Evolutionary conservation across 73 alveolate genomes (phyloP).

Genomic region (Paramecium octaurelia): DNA sequence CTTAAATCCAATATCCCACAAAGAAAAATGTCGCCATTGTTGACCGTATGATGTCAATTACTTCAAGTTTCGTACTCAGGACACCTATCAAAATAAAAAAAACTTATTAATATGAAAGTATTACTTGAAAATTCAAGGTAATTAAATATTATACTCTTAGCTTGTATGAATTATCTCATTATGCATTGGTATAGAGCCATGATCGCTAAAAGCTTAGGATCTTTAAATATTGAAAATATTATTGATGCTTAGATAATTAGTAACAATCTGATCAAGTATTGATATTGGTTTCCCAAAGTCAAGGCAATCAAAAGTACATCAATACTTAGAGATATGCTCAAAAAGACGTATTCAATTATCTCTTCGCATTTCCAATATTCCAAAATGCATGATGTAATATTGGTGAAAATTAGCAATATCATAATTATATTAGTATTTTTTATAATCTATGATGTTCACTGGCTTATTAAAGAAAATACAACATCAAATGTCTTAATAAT

Average conservation of each 20-base stretch:
- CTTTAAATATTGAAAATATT: neutral
- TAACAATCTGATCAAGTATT: neutral
- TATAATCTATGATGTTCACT: constrained; percentile 1
- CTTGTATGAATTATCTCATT: neutral
- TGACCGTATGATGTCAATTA: neutral
- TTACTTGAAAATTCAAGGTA: neutral
- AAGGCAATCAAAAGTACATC: neutral
- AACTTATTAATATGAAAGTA: neutral
- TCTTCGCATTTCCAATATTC: neutral
- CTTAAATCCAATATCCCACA: neutral
- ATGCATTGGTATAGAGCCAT: neutral
- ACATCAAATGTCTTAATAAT: neutral
- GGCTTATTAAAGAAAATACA: neutral
- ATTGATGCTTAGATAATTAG: neutral
- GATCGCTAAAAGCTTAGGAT: neutral
- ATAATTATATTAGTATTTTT: neutral
- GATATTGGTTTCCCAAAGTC: neutral
- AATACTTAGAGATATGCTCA: neutral
- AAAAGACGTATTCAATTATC: neutral
- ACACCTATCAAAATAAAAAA: neutral
- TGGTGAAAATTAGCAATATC: neutral
- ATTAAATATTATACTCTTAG: neutral
- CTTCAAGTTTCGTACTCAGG: neutral
- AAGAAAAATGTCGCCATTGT: neutral
- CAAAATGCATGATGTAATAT: neutral